A percentile compares a stretch with the other conserved stretches of the same genome.
Evolutionary conservation across 2,329 filamentous ascomycete species (phyloP).

Genomic region (Beauveria bassiana): DNA sequence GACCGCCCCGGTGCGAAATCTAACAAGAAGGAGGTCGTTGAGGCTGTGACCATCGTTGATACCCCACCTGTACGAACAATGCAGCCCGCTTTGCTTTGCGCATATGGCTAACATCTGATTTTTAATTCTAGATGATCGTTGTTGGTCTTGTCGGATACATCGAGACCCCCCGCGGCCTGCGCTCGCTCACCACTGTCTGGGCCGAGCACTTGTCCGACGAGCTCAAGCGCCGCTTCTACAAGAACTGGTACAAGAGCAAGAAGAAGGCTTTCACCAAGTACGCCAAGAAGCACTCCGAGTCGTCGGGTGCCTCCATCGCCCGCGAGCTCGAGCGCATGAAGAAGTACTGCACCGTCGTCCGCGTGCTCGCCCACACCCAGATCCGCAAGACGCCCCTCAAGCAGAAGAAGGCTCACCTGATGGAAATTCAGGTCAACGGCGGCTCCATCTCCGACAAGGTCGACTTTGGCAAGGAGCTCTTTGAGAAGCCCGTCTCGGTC

Average conservation of each 20-base stretch:
- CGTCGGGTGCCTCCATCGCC: conserved; percentile 80
- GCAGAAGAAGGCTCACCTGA: conserved; percentile 99
- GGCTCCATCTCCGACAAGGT: conserved; percentile 95
- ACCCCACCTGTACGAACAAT: conserved; percentile 91
- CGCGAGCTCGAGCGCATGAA: conserved; percentile 99
- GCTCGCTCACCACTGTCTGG: conserved; percentile 99
- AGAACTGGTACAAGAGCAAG: conserved; percentile 99
- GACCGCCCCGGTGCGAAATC: conserved; percentile 98
- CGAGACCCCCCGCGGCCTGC: conserved; percentile 98
- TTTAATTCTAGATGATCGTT: conserved; percentile 78
- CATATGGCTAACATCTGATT: conserved; percentile 61
- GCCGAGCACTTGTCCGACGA: conserved; percentile 98
- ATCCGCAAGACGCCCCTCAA: conserved; percentile 98
- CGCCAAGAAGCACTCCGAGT: conserved; percentile 99
- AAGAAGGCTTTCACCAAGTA: conserved; percentile 99
- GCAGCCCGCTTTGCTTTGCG: conserved; percentile 71
- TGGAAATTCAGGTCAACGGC: conserved; percentile 99
- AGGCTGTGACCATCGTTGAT: conserved; percentile 82
- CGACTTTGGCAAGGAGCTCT: conserved; percentile 86
- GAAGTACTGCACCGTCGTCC: conserved; percentile 99
- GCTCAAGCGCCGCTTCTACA: conserved; percentile 99
- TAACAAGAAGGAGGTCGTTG: conserved; percentile 97
- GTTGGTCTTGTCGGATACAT: conserved; percentile 99
- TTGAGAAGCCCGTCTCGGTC: conserved; percentile 98
- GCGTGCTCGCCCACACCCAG: conserved; percentile 98